Base-by-base conservation (phyloP, 2,329 filamentous ascomycete genomes). In the Venturia effusa region DNA sequence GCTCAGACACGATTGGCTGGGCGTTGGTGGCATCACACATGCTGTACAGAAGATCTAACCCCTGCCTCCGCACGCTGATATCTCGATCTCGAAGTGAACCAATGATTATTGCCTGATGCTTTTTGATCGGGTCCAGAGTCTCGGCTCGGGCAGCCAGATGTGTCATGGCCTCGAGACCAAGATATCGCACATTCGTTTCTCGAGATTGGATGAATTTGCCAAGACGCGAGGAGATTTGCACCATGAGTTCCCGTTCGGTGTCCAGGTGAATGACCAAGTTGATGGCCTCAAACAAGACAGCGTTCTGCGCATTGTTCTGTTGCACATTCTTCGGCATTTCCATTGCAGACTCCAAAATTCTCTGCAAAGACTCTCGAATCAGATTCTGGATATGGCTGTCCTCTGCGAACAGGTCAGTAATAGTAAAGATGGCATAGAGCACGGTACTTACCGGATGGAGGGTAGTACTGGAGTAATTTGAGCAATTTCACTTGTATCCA, bases 1-100 rank as follows among this genome's bases (percentile, higher is more conserved):
- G 85, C 77, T 99, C 94, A 66, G 89, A 88, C 45, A 99, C 94
- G 68, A 99, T 96, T 11, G 90, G 87, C 68, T 90, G 89, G 8
- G 94, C 92, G 75, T 99, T 99, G n/a, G 88, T 88, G 40, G 89
- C 85, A 76, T 99, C 94, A 75, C 95, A 99, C 94, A 99, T 99
- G 84, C 94, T 99, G 83, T 99, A 99, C 40, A 99, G 83, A 64
- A 99, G 79, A 76, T 99, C 95, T 59, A 99, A 83, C 65, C 93
- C 94, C 77, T 99, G 97, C 69, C 94, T 86, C 66, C 95, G 87
- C 57, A 99, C 94, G 73, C 93, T 97, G 71, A 99, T 99, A 75
- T 99, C 94, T 65, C 94, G 84, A 74, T 99, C 94, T 73, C 94
- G 90, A 54, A 99, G 80, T 0, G 94, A 97, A 39, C 92, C 91